Evolutionary conservation across 345 rosid genomes (phyloP), one percentile per base, ranked within the genome.

Genomic region (Lepidium aucheri): DNA sequence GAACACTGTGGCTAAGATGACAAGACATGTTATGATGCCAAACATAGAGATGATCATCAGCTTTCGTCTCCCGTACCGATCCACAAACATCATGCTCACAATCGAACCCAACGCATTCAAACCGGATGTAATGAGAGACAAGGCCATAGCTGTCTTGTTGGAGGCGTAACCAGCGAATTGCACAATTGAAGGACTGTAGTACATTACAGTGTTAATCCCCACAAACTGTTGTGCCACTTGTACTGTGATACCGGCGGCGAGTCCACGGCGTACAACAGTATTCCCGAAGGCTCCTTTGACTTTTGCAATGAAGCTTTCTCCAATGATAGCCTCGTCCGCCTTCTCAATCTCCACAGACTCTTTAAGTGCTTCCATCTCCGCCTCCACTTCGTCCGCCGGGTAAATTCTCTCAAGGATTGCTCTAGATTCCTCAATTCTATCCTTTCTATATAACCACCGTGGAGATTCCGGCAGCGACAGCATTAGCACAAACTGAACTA

Each of bases 131-230:
- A 90, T 54, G 2, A 93, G 84, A 43, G 98, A 93, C 41, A 93
- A 88, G 0, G 91, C 97, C 70, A 93, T 20, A 0, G 97, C 92
- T 0, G 96, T 84, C 6, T 74, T 79, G 34, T 90, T 90, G 0
- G 92, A 94, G 10, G 99, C 97, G 10, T 74, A 90, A 32, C 99
- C 97, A 0, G 97, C 91, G 14, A 94, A 88, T 35, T 94, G 96
- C 45, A 94, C 95, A 1, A 90, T 94, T 1, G 96, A 72, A 0
- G 97, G 96, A 45, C 96, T 79, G 60, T 90, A 90, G 50, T 93
- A 93, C 96, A 93, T 81, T 26, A 93, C 92, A 0, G 96, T 92
- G 65, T 93, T 93, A 75, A 94, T 90, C 10, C 99, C 99, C 0
- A 82, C 90, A 54, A 86, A 88, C 67, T 93, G 97, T 57, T 93